Evolutionary conservation across 2,329 filamentous ascomycete species (phyloP), one percentile per base, ranked within the genome.

Genomic region (Fusarium vanettenii): DNA sequence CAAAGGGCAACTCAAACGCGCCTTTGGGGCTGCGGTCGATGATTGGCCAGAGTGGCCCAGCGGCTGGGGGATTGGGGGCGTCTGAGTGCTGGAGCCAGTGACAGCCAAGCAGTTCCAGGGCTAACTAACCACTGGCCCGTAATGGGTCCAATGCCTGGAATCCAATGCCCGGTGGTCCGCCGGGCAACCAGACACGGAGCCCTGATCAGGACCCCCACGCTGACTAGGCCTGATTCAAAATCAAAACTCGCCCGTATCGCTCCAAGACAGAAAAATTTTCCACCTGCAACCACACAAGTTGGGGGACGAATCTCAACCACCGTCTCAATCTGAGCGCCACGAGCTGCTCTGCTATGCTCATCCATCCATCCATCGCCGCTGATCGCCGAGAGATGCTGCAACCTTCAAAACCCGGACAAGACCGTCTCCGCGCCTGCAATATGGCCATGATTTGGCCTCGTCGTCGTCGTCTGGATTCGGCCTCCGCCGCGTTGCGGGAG

Each of bases 141-240:
- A 52, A 52, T n/a, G 48, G 48, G 48, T 52, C 48, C 48, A 52
- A 27, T 50, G 45, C 25, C 13, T 18, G 35, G 41, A 39, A 50
- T 50, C 45, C 14, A 57, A 35, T 59, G 55, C 9, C 56, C 35
- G 35, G 43, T 41, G 33, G 59, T 67, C 33, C 61, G 11, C 48
- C 64, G 70, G 64, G 65, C 66, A 71, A 74, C 67, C 67, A 67
- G 57, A 48, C 22, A 27, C 22, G 2, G 7, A 48, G 45, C 45
- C 45, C 45, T 18, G 45, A 76, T 41, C 55, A 31, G 55, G 56
- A 70, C 77, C 77, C 77, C 77, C 77, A 79, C 77, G 77, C 76
- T 79, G 76, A 79, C 77, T 74, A 71, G 76, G 63, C 52, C 61
- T 69, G 70, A 78, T 79, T 78, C 77, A 76, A 79, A 79, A 73